A percentile compares a stretch with the other conserved stretches of the same genome.
Evolutionary conservation across 345 rosid genomes (phyloP).

Genomic region (Streptanthus diversifolius): DNA sequence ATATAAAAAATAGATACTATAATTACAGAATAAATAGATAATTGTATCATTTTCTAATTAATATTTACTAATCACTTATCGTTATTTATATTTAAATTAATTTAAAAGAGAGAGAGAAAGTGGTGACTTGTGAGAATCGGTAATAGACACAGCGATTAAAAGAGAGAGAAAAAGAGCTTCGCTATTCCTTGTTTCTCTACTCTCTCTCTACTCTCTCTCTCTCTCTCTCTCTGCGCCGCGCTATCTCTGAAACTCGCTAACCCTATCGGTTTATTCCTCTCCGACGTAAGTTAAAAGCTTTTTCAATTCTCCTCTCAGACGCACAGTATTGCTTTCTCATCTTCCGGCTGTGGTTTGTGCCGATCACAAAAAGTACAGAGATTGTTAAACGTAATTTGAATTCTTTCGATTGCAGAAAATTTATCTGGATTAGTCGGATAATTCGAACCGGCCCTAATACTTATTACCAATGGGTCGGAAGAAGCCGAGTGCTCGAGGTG

Average conservation of each 20-base stretch:
- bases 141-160: no score
- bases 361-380: slow-evolving; percentile 17
- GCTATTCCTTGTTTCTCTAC: neutral
- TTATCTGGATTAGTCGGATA: neutral
- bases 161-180: neutral
- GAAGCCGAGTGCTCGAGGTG: slow-evolving; percentile 58
- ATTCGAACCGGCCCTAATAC: neutral
- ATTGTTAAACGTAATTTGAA: neutral
- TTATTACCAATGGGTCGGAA: slow-evolving; percentile 59
- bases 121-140: no score
- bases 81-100: no score
- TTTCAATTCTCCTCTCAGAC: slow-evolving; percentile 3
- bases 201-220: no score
- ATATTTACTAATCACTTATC: no score
- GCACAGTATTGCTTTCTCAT: neutral
- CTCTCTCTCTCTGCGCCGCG: slow-evolving; percentile 12
- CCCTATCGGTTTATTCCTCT: neutral
- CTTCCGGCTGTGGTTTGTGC: neutral
- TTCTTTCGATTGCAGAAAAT: neutral
- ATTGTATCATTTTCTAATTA: no score
- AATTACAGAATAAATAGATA: no score
- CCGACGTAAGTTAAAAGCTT: slow-evolving; percentile 1
- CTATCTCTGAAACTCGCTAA: neutral
- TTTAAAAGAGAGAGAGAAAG: no score
- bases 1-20: no score